Evolutionary conservation across 2,329 filamentous ascomycete genomes (phyloP).

Genomic region (Onygenales sp.): DNA sequence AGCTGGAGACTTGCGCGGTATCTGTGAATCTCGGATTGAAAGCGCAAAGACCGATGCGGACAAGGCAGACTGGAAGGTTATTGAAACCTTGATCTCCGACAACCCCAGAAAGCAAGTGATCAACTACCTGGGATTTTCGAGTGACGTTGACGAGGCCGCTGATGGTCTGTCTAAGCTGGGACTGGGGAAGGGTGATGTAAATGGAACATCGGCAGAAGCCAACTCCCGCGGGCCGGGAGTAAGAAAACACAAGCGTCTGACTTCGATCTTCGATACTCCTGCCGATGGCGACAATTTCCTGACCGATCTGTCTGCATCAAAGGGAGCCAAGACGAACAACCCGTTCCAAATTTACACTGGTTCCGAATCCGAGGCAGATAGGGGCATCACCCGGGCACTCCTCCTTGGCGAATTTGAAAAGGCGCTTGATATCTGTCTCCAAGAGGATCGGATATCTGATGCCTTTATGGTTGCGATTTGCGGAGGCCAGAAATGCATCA

Average conservation of each 20-base stretch:
- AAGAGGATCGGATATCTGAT: constrained; percentile 84
- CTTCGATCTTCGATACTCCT: constrained; percentile 70
- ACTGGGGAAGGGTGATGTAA: constrained; percentile 31
- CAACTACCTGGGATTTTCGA: constrained; percentile 80
- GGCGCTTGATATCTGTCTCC: constrained; percentile 78
- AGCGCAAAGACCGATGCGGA: constrained; percentile 77
- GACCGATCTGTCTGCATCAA: constrained; percentile 72
- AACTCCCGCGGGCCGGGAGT: constrained; percentile 35
- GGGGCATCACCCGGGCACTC: constrained; percentile 74
- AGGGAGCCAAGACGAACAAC: constrained; percentile 85
- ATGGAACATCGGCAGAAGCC: constrained; percentile 37
- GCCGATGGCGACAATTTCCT: constrained; percentile 77
- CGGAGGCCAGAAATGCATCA: constrained; percentile 82
- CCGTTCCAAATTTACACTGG: constrained; percentile 86
- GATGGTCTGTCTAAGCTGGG: constrained; percentile 34
- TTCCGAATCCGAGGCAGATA: constrained; percentile 74
- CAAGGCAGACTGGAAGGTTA: constrained; percentile 91
- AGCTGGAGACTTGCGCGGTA: constrained; percentile 63
- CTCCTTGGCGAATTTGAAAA: constrained; percentile 86
- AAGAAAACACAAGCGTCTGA: constrained; percentile 55
- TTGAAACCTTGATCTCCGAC: constrained; percentile 75
- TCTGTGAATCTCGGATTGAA: constrained; percentile 71
- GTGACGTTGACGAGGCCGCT: constrained; percentile 44
- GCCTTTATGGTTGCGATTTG: constrained; percentile 98
- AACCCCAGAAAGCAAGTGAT: constrained; percentile 80